Base-by-base conservation (phyloP, 495 filamentous ascomycete species). In the Gamarada debralockiae region DNA sequence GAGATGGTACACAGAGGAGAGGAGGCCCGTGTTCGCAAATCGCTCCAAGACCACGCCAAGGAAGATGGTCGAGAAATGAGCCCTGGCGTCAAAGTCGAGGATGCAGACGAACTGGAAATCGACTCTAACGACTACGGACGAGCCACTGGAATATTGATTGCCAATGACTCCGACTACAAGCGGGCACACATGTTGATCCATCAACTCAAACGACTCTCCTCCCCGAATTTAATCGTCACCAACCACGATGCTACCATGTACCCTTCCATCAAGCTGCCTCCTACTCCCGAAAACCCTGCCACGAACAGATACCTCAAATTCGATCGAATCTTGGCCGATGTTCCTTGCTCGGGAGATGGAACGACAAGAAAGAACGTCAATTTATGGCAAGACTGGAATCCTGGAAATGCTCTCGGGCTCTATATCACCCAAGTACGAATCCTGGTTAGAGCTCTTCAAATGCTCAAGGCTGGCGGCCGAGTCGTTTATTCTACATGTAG, bases 211-310 rank as follows among this genome's bases (percentile, higher is more conserved):
- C 85, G 93, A 53, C 75, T 98, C 27, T 95, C 90, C 58, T 97
- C 95, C 15, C 93, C 93, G 1, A 98, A 98, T 64, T 71, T 98
- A 61, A 89, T 98, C 54, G 92, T 98, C 58, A 97, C 89, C 17
- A 97, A 98, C 64, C 93, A 98, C 69, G 95, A 98, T 66, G 93
- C 95, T 25, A 96, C 91, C 21, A 83, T 95, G 78, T 98, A 89
- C 68, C 93, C 93, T 2, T 87, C 90, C 7, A 89, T 97, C 60
- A 84, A 86, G 65, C 75, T 96, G 7, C 80, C 89, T 22, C 70
- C 77, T 42, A 61, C 73, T 34, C 61, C 67, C 1, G 79, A 78
- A 25, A 75, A 81, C 44, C 69, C 69, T 2, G 62, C 66, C 8
- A 72, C 73, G 43, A 82, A 82, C 62, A 75, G 78, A 54, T 97